Conservation (phyloP, 192 early-diverging fungal genomes). For the Rhizoclosmatium sp. region DNA sequence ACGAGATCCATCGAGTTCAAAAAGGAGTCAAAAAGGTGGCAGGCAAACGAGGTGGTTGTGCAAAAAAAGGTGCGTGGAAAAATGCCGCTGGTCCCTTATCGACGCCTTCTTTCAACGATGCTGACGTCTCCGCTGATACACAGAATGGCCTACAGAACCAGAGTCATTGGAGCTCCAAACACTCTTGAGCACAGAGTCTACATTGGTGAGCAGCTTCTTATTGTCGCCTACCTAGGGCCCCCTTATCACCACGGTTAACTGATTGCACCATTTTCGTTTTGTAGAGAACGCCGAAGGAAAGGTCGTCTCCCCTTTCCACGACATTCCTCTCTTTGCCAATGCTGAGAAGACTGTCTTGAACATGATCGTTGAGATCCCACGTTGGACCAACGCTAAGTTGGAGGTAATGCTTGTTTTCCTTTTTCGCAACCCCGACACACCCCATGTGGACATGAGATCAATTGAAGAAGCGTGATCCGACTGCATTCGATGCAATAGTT, state of each 20-base stretch:
- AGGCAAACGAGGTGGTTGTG: no score
- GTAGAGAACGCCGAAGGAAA: conserved; percentile 72
- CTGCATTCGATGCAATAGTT: no score
- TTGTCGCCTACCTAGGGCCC: not conserved
- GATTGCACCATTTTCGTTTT: not conserved
- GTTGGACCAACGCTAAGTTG: conserved; percentile 99
- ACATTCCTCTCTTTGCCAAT: conserved; percentile 96
- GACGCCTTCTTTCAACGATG: not conserved
- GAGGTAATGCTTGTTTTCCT: conserved; percentile 63
- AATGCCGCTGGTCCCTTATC: not conserved
- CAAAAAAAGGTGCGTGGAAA: conserved; percentile 14
- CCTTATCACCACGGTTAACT: not conserved
- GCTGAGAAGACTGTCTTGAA: conserved; percentile 91
- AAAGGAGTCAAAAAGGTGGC: not conserved
- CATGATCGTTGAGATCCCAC: conserved; percentile 98
- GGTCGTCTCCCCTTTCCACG: conserved; percentile 94
- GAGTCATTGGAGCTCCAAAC: conserved; percentile 87
- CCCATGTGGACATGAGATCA: not conserved
- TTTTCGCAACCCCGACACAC: conserved; percentile 1
- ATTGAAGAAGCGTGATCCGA: conserved; percentile 13
- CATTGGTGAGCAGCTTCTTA: conserved; percentile 67
- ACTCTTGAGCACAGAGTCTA: conserved; percentile 89
- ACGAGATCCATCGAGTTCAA: not conserved
- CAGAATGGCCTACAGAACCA: conserved; percentile 66
- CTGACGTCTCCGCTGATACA: not conserved